phyloP scores from a whole-genome alignment of 768 basidiomycete species.

The Sarcodon aspratus region DNA sequence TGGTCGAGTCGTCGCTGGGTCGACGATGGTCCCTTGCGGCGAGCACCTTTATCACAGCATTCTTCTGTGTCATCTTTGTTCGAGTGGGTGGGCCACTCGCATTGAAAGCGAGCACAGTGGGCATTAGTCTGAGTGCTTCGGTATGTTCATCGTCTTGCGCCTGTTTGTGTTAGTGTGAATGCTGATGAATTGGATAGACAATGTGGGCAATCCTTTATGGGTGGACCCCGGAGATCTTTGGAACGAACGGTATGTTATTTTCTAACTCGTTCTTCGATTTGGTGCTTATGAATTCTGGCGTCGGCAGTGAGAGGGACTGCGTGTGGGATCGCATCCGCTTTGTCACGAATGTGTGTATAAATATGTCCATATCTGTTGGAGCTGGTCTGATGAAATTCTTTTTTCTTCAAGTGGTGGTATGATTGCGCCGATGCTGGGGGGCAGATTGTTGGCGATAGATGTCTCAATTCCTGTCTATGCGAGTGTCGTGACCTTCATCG shows the following conservation, averaged over 20 bases:
- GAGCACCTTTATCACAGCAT: conserved; percentile 66
- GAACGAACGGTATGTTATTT: conserved; percentile 49
- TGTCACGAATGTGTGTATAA: conserved; percentile 62
- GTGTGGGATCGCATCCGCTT: conserved; percentile 72
- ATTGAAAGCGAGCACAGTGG: conserved; percentile 59
- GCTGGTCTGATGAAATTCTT: neutral
- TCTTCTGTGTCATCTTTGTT: conserved; percentile 64
- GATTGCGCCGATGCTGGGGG: conserved; percentile 77
- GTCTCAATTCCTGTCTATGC: conserved; percentile 67
- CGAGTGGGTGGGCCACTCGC: conserved; percentile 43
- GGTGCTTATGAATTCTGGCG: neutral
- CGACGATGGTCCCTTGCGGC: conserved; percentile 62
- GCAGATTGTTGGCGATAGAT: conserved; percentile 54
- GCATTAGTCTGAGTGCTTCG: conserved; percentile 68
- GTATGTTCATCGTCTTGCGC: conserved; percentile 21
- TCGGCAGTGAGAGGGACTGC: conserved; percentile 50
- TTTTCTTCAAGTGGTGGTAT: conserved; percentile 59
- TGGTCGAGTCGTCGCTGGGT: conserved; percentile 64
- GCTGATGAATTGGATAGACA: conserved; percentile 26
- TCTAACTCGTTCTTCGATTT: neutral
- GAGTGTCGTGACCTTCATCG: conserved; percentile 52
- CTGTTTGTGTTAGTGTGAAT: neutral
- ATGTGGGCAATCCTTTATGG: conserved; percentile 89
- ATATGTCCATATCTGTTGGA: neutral
- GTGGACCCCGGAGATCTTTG: conserved; percentile 86